Base-by-base conservation (phyloP, 768 basidiomycete species). In the Crepidotus variabilis region DNA sequence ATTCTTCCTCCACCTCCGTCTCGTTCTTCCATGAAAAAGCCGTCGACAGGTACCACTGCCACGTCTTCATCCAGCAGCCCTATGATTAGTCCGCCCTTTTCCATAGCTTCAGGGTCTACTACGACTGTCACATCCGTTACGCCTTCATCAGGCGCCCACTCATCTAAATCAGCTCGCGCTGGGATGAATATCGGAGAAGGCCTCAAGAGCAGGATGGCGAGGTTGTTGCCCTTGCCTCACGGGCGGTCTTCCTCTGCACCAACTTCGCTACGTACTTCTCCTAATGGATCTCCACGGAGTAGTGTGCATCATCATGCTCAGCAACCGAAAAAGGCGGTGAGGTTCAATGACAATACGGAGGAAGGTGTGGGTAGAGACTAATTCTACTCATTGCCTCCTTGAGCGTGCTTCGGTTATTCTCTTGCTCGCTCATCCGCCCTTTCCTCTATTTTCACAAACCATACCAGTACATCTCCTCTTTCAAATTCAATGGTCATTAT, bases 1-100 rank as follows among this genome's bases (percentile, higher is more conserved):
- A 64, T 68, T 4, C 73, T 79, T 24, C 79, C 80, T 18, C 82
- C 83, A 9, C 80, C 84, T 6, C 86, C 87, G 1, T 58, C 76
- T 24, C 86, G 85, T 47, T 86, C 87, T 3, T 86, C 86, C 6
- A 72, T 87, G 62, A 89, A 88, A 70, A 83, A 84, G 65, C 67
- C 78, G 14, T 70, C 81, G 20, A 81, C 81, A 1, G 67, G 75
- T 34, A 78, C 77, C 4, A 80, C 81, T 22, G 73, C 67, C 33
- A 64, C 71, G 16, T 71, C 71, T 3, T 65, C 75, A 6, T 62
- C 67, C 13, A 43, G 59, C 34, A 60, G 70, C 57, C 16, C 63
- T 33, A 65, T 65, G 28, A 60, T 72, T 35, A 67, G 60, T 23
- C 62, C 73, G 1, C 66, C 66, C 1, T 72, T 72, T 33, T 73